phyloP scores from a whole-genome alignment of 108 stramenopile species.

The Pseudonitzschia delicatissima region DNA sequence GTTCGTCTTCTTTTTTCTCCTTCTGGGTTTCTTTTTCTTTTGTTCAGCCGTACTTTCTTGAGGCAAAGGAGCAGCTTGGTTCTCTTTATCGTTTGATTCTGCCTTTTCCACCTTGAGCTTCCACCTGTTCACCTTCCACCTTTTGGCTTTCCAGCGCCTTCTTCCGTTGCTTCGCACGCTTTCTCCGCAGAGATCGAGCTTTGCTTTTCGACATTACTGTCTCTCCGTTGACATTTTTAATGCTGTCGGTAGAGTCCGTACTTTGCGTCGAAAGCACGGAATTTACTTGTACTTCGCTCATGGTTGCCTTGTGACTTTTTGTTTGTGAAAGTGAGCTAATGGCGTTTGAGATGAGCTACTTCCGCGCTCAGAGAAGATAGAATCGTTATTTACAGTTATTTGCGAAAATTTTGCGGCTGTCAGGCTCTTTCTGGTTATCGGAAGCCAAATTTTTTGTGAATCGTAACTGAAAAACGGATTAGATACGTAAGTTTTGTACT shows the following conservation, averaged over 20 bases:
- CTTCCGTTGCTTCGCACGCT: constrained; percentile 13
- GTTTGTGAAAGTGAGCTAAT: too few relatives aligned
- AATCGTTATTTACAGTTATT: too few relatives aligned
- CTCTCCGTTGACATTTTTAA: neutral
- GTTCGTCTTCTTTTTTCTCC: constrained; percentile 7
- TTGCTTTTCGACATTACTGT: constrained; percentile 5
- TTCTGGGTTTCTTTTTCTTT: constrained; percentile 10
- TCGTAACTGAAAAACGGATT: too few relatives aligned
- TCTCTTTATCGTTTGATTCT: constrained; percentile 6
- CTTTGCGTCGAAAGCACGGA: constrained; percentile 5
- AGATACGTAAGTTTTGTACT: too few relatives aligned
- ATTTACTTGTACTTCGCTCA: constrained; percentile 2
- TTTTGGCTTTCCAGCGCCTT: neutral
- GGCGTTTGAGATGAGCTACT: too few relatives aligned
- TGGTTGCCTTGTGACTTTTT: neutral
- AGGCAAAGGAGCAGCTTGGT: neutral
- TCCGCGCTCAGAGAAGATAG: too few relatives aligned
- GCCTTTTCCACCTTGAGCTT: neutral
- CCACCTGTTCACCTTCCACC: neutral
- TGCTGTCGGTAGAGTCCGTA: neutral
- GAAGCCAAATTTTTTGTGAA: too few relatives aligned
- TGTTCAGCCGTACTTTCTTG: neutral
- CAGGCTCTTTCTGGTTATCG: too few relatives aligned
- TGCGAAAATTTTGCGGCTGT: too few relatives aligned
- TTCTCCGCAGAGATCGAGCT: constrained; percentile 14